phyloP scores from a whole-genome alignment of 1,139 yeast species.

The Starmera stellimalicola region DNA sequence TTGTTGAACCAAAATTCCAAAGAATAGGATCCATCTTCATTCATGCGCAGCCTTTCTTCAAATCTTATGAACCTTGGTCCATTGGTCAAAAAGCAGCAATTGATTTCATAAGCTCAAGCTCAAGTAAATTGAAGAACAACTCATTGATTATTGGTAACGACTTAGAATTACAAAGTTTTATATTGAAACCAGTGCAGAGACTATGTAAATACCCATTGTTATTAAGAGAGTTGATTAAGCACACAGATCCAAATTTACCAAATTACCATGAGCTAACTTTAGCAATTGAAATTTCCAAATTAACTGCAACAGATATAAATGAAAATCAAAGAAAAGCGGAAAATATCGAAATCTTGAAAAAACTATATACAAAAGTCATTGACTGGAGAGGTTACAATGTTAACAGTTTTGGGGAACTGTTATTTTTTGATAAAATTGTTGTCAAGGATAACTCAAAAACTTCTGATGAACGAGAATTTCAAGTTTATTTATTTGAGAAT shows the following conservation, averaged over 20 bases:
- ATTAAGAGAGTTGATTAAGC: slow-evolving; percentile 63
- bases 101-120: slow-evolving; percentile 64
- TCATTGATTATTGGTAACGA: slow-evolving; percentile 70
- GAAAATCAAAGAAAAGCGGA: slow-evolving; percentile 93
- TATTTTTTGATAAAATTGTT: slow-evolving; percentile 68
- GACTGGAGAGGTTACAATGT: slow-evolving; percentile 95
- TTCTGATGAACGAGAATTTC: slow-evolving; percentile 71
- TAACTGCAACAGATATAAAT: slow-evolving; percentile 79
- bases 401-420: slow-evolving; percentile 74
- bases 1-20: slow-evolving; percentile 66
- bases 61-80: slow-evolving; percentile 86
- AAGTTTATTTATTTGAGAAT: slow-evolving; percentile 80
- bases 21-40: slow-evolving; percentile 83
- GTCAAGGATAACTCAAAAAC: slow-evolving; percentile 49
- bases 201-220: slow-evolving; percentile 87
- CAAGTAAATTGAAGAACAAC: slow-evolving; percentile 44
- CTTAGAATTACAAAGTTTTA: slow-evolving; percentile 80
- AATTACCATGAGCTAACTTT: slow-evolving; percentile 57
- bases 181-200: slow-evolving; percentile 91
- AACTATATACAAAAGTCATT: slow-evolving; percentile 60
- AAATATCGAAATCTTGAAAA: slow-evolving; percentile 63
- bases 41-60: slow-evolving; percentile 76
- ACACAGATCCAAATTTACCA: slow-evolving; percentile 43
- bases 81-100: slow-evolving; percentile 80
- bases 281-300: slow-evolving; percentile 61